Evolutionary conservation across 106 monocot species (phyloP).

Genomic region (Phalaenopsis aphrodite): DNA sequence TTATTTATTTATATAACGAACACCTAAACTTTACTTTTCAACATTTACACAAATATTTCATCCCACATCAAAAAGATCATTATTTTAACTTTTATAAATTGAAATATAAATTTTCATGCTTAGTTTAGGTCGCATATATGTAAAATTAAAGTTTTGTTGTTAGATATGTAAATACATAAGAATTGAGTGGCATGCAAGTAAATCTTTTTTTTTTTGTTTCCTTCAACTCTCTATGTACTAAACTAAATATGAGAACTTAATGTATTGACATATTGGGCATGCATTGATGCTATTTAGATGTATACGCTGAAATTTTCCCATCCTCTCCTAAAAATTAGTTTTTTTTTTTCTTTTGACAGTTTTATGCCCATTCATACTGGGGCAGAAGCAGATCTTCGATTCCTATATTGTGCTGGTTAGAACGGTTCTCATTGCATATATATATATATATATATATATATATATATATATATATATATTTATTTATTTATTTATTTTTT

Average conservation of each 20-base stretch:
- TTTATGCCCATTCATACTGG: slow-evolving; percentile 87
- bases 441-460: too few species aligned
- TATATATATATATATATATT: too few species aligned
- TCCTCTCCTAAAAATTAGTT: background rate
- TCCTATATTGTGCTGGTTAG: slow-evolving; percentile 97
- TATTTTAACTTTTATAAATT: too few species aligned
- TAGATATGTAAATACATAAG: too few species aligned
- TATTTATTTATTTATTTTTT: background rate
- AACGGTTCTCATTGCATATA: background rate
- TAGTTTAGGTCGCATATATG: too few species aligned
- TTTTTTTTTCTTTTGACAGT: slow-evolving; percentile 27
- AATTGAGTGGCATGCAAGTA: too few species aligned
- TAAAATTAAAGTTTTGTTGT: too few species aligned
- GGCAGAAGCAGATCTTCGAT: slow-evolving; percentile 90
- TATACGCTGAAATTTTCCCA: background rate
- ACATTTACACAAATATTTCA: too few species aligned
- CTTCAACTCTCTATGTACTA: background rate
- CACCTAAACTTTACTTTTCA: too few species aligned
- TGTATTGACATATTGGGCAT: background rate
- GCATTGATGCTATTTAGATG: background rate
- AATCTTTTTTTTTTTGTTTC: background rate
- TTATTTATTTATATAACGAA: too few species aligned
- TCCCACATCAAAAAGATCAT: too few species aligned
- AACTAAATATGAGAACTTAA: background rate
- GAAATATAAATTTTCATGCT: too few species aligned